These are phyloP conservation scores for Solanum pimpinellifolium DNA, from an alignment of 257 asterid species.

Conservation along the genomic window DNA sequence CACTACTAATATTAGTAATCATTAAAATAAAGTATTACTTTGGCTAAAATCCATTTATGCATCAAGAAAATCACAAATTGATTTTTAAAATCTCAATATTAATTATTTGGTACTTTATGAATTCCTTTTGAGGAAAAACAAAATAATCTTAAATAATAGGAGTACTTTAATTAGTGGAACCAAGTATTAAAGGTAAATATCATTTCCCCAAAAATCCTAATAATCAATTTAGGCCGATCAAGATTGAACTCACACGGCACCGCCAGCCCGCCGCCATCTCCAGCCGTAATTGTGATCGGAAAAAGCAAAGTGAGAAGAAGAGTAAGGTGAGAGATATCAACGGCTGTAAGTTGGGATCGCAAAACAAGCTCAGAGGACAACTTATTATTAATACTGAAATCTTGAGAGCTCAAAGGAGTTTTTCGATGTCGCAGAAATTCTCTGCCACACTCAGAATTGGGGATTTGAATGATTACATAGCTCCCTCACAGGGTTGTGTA, in stretches of 20 bases:
- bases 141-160: no score
- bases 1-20: no score
- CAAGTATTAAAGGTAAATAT: no score
- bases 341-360: neutral
- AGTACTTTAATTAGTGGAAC: neutral
- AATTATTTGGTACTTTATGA: neutral
- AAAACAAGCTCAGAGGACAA: neutral
- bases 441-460: conserved; percentile 92
- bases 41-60: no score
- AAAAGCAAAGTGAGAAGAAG: neutral
- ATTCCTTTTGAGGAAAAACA: neutral
- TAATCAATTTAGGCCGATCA: neutral
- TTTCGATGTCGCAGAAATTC: conserved; percentile 69
- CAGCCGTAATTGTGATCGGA: neutral
- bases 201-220: neutral
- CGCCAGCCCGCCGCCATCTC: neutral
- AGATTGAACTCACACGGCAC: neutral
- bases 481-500: conserved; percentile 97
- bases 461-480: conserved; percentile 92
- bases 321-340: neutral
- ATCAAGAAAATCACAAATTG: no score
- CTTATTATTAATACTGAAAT: neutral
- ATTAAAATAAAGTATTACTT: no score
- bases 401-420: neutral
- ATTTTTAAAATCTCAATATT: neutral